Evolutionary conservation across 2,329 filamentous ascomycete genomes (phyloP).

Genomic region (Cercospora sojina): DNA sequence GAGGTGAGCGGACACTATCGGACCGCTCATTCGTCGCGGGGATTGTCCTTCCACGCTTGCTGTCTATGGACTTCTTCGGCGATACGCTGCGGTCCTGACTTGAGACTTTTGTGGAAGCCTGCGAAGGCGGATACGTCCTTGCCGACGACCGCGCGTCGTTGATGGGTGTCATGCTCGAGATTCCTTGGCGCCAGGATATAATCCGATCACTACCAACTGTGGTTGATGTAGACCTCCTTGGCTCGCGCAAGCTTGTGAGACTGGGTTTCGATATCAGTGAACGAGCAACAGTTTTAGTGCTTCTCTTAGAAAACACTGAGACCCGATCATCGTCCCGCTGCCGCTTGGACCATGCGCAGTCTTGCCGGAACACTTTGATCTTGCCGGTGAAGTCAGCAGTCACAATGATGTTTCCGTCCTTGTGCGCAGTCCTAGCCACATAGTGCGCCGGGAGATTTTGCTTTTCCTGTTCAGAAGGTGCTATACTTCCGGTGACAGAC

Average conservation of each 20-base stretch:
- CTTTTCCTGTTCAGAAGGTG: constrained; percentile 38
- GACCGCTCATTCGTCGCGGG: not conserved
- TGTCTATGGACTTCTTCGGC: constrained; percentile 46
- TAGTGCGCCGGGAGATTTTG: constrained; percentile 70
- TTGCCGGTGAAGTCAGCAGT: constrained; percentile 84
- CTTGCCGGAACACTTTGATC: constrained; percentile 94
- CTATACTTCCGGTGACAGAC: constrained; percentile 43
- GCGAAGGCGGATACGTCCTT: constrained; percentile 6
- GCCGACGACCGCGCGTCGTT: constrained; percentile 38
- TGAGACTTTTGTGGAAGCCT: constrained; percentile 16
- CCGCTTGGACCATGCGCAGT: constrained; percentile 82
- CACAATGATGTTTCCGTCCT: constrained; percentile 83
- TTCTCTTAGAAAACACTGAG: constrained; percentile 71
- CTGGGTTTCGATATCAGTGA: constrained; percentile 45
- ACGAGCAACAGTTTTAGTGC: constrained; percentile 48
- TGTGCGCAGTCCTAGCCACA: constrained; percentile 70
- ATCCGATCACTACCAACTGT: constrained; percentile 69
- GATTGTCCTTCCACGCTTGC: constrained; percentile 14
- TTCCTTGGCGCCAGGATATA: constrained; percentile 78
- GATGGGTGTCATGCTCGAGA: constrained; percentile 54
- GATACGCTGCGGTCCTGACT: constrained; percentile 47
- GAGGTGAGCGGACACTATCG: not conserved
- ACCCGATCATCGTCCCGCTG: constrained; percentile 67
- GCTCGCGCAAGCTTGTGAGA: constrained; percentile 35
- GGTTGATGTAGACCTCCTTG: constrained; percentile 33